Conservation (phyloP, 1,284 basidiomycete species). For the Fistulina hepatica region DNA sequence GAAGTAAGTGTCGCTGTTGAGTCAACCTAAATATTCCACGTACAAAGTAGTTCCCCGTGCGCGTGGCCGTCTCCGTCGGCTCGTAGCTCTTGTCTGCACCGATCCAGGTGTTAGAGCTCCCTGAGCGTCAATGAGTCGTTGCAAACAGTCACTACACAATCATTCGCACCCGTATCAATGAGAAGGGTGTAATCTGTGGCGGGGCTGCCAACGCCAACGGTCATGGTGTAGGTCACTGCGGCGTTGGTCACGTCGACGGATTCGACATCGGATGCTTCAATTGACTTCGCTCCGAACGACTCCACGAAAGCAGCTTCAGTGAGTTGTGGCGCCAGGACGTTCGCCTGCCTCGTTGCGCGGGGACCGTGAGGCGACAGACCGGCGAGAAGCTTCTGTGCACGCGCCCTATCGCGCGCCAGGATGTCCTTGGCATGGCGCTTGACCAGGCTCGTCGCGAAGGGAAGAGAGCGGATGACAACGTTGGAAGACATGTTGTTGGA, state of each 20-base stretch:
- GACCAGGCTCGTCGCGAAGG: constrained; percentile 27
- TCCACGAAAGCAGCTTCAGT: constrained; percentile 17
- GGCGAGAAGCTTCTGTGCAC: constrained; percentile 35
- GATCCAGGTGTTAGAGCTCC: constrained; percentile 29
- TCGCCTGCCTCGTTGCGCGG: constrained; percentile 12
- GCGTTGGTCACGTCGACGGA: constrained; percentile 9
- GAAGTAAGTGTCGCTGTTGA: not conserved
- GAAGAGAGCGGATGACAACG: constrained; percentile 24
- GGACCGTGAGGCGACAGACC: constrained; percentile 37
- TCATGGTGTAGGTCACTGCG: constrained; percentile 19
- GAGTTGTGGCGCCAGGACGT: constrained; percentile 5
- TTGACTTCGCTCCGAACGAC: constrained; percentile 10
- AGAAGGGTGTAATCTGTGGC: constrained; percentile 26
- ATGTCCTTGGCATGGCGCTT: constrained; percentile 27
- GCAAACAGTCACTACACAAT: constrained; percentile 8
- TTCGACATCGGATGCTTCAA: constrained; percentile 3
- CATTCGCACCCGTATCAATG: constrained; percentile 25
- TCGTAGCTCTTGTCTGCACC: constrained; percentile 25
- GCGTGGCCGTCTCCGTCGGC: constrained; percentile 27
- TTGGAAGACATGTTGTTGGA: constrained; percentile 10
- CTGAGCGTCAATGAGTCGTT: constrained; percentile 8
- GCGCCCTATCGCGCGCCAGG: constrained; percentile 33
- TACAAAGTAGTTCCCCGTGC: not conserved
- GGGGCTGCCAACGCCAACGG: constrained; percentile 32
- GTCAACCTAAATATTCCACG: not conserved